Conservation (phyloP, 1,284 basidiomycete genomes). For the Tylopilus orsonianus region DNA sequence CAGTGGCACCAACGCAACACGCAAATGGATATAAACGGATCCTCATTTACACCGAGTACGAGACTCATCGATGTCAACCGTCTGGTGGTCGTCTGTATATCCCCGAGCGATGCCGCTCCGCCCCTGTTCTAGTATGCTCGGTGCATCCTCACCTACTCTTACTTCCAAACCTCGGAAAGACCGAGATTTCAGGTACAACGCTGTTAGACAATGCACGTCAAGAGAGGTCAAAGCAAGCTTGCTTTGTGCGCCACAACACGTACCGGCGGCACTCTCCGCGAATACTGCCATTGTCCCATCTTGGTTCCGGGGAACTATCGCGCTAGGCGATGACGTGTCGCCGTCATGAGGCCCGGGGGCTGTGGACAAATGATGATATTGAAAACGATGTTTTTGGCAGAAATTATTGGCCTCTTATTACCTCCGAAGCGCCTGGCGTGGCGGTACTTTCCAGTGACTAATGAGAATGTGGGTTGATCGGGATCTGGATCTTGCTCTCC, state of each 20-base stretch:
- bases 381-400: not conserved
- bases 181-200: conserved; percentile 66
- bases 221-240: conserved; percentile 3
- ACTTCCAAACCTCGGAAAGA: conserved; percentile 85
- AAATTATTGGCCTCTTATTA: conserved; percentile 14
- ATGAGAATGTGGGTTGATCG: conserved; percentile 81
- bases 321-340: conserved; percentile 29
- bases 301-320: conserved; percentile 63
- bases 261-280: conserved; percentile 69
- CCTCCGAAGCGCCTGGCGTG: conserved; percentile 69
- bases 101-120: conserved; percentile 87
- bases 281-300: conserved; percentile 57
- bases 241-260: conserved; percentile 28
- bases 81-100: conserved; percentile 59
- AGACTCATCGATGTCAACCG: not conserved
- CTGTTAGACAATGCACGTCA: conserved; percentile 36
- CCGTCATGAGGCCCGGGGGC: conserved; percentile 5
- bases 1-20: not conserved
- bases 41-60: not conserved
- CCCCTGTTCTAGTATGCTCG: conserved; percentile 84
- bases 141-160: conserved; percentile 76
- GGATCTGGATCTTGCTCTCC: conserved; percentile 41
- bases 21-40: not conserved
- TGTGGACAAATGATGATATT: not conserved
- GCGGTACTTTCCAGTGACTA: conserved; percentile 85